These are phyloP conservation scores for Colletotrichum sp. DNA, from an alignment of 2,329 filamentous ascomycete genomes.

Conservation along the genomic window DNA sequence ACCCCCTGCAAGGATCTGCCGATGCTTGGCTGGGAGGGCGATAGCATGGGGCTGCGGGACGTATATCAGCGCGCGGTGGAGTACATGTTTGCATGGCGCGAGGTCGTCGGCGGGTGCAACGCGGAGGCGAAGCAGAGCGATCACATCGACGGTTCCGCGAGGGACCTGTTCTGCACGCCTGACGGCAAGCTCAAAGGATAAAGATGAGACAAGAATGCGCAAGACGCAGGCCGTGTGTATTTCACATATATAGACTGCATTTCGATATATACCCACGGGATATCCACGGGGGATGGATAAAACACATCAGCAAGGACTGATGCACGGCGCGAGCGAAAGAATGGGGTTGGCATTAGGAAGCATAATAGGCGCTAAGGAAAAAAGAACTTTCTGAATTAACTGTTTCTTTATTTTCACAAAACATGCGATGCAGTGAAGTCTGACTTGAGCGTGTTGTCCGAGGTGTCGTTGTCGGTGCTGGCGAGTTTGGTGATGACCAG, in stretches of 20 bases:
- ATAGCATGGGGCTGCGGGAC: constrained; percentile 40
- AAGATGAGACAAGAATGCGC: constrained; percentile 21
- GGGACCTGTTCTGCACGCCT: constrained; percentile 68
- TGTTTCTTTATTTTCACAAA: not conserved
- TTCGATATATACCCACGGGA: constrained; percentile 20
- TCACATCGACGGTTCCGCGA: constrained; percentile 44
- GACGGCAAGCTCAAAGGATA: constrained; percentile 27
- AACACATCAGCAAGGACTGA: not conserved
- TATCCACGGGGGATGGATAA: constrained; percentile 11
- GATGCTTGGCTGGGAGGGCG: constrained; percentile 69
- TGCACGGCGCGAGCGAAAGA: not conserved
- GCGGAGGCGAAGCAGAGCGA: constrained; percentile 31
- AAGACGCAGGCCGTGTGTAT: not conserved
- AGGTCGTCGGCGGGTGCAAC: constrained; percentile 71
- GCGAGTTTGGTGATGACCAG: constrained; percentile 52
- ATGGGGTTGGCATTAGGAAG: not conserved
- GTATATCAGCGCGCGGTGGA: constrained; percentile 49
- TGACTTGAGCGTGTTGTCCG: not conserved
- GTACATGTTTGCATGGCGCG: constrained; percentile 66
- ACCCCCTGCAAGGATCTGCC: constrained; percentile 55
- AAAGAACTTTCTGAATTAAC: not conserved
- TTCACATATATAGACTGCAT: constrained; percentile 7
- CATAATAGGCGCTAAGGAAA: not conserved
- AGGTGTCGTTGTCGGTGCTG: not conserved
- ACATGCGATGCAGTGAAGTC: not conserved